Evolutionary conservation across 345 rosid species (phyloP), one percentile per base, ranked within the genome.

Genomic region (Brassica rapa): DNA sequence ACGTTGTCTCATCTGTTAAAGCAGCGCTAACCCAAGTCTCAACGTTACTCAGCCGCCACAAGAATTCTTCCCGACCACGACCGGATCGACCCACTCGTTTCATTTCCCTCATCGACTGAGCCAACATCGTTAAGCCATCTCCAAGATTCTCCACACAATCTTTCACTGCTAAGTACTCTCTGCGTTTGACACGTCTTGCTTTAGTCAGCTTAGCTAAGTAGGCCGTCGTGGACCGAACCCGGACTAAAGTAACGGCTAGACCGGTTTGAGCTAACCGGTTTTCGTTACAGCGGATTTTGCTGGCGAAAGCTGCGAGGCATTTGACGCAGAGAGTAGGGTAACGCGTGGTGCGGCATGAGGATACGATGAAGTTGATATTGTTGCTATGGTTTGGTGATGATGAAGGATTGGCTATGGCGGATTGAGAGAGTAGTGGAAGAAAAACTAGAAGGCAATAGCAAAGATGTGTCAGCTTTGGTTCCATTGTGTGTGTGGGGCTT

Each of bases 11-110:
- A 70, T 90, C 91, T 9, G 97, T 91, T 64, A 92, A 76, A 3
- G 97, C 97, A 49, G 98, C 96, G 66, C 97, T 92, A 72, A 88
- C 96, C 98, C 98, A 92, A 21, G 97, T 92, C 88, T 90, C 87
- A 43, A 89, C 94, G 68, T 92, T 92, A 69, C 91, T 90, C 87
- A 94, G 81, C 83, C 86, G 91, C 93, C 93, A 88, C 73, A 62
- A 66, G 70, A 92, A 89, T 72, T 88, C 91, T 57, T 76, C 74
- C 46, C 83, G 80, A 32, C 14, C 86, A 15, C 70, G 81, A 72
- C 85, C 77, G 7, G 74, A 73, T 1, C 78, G 19, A 43, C 88
- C 90, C 39, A 84, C 37, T 23, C 73, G 89, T 12, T 79, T 82
- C 43, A 92, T 77, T 83, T 92, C 98, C 80, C 80, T 76, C 39